Evolutionary conservation across 2,329 filamentous ascomycete species (phyloP).

Genomic region (Davidsoniella australis): DNA sequence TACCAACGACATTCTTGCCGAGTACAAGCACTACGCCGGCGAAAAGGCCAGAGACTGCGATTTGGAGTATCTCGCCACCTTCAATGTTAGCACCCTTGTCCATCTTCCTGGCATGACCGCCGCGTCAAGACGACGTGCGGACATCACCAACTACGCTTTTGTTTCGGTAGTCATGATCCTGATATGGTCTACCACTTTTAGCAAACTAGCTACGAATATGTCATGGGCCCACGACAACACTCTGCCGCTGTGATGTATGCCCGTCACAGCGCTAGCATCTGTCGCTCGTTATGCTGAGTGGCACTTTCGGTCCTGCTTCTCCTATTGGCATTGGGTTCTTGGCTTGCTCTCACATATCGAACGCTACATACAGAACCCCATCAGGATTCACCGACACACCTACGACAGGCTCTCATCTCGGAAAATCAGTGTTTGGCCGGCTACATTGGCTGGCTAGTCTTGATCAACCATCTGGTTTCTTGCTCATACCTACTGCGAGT

Average conservation of each 20-base stretch:
- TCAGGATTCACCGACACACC: no score
- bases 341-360: no score
- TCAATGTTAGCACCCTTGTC: constrained; percentile 21
- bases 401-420: no score
- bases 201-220: neutral
- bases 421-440: no score
- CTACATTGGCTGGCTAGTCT: no score
- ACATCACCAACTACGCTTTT: neutral
- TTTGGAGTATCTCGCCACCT: constrained; percentile 37
- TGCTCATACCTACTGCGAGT: no score
- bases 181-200: constrained; percentile 9
- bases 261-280: no score
- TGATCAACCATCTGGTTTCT: no score
- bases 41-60: constrained; percentile 45
- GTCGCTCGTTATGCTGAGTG: no score
- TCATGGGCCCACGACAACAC: neutral
- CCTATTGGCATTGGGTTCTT: no score
- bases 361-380: no score
- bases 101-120: constrained; percentile 10
- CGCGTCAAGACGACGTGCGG: constrained; percentile 8
- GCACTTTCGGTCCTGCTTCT: no score
- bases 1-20: constrained; percentile 42
- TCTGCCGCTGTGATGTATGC: neutral
- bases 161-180: constrained; percentile 8
- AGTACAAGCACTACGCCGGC: constrained; percentile 52